Evolutionary conservation across 345 rosid genomes (phyloP).

Genomic region (Barbarea vulgaris): DNA sequence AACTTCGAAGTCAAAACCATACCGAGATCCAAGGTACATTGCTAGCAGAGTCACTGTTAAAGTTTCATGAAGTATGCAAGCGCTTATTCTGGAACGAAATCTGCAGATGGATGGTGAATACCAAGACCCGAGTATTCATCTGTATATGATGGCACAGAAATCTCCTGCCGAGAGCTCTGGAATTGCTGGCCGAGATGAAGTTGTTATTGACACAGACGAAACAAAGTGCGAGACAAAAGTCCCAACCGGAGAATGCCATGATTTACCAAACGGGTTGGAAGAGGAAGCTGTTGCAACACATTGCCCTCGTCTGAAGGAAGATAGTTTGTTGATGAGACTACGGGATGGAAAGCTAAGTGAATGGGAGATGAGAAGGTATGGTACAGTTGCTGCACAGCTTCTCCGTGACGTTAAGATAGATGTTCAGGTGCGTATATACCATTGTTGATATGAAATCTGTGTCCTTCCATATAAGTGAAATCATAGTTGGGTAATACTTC

Average conservation of each 20-base stretch:
- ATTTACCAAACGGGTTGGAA: slow-evolving; percentile 19
- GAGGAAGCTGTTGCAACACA: slow-evolving; percentile 34
- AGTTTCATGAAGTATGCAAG: neutral
- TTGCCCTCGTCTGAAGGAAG: slow-evolving; percentile 33
- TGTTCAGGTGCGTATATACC: slow-evolving; percentile 28
- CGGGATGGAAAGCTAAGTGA: slow-evolving; percentile 63
- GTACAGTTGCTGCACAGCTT: slow-evolving; percentile 90
- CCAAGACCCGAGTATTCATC: slow-evolving; percentile 89
- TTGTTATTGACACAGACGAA: slow-evolving; percentile 34
- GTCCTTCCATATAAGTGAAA: neutral
- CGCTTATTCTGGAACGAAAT: neutral
- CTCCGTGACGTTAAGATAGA: slow-evolving; percentile 71
- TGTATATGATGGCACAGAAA: slow-evolving; percentile 70
- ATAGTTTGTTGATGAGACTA: slow-evolving; percentile 42
- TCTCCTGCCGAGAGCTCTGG: slow-evolving; percentile 39
- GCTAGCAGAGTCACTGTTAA: neutral
- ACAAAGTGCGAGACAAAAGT: slow-evolving; percentile 26
- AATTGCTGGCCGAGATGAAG: slow-evolving; percentile 33
- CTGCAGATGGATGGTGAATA: slow-evolving; percentile 80
- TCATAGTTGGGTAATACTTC: neutral
- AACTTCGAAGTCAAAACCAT: slow-evolving; percentile 78
- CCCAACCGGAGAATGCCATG: slow-evolving; percentile 12
- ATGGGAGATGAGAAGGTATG: slow-evolving; percentile 92
- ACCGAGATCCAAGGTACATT: slow-evolving; percentile 70
- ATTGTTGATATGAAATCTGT: neutral